Base-by-base conservation (phyloP, 768 basidiomycete genomes). In the Holtermanniella nyarrowii region DNA sequence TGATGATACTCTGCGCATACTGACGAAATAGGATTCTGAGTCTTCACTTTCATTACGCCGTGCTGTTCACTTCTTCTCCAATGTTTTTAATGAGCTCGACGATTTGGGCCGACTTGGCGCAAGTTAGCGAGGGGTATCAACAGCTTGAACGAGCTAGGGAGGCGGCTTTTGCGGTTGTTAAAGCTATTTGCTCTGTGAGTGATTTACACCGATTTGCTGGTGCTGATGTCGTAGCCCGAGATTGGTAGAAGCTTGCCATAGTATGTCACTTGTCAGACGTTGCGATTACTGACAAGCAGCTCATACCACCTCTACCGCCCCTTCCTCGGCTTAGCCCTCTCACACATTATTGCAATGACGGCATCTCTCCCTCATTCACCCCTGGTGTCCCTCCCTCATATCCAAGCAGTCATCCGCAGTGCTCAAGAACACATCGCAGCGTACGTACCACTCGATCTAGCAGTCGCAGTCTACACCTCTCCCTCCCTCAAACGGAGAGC, bases 301-400 rank as follows among this genome's bases (percentile, higher is more conserved):
- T 65, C 65, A 0, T 66, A 67, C 54, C 58, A 65, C 23, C 58
- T 71, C 10, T 69, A 58, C 55, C 56, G 69, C 22, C 62, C 69
- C 1, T 43, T 61, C 7, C 50, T 71, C 16, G 63, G 54, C 1
- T 56, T 66, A 3, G 60, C 69, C 2, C 43, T 69, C 26, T 49
- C 56, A 16, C 63, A 62, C 31, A 50, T 71, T 13, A 43, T 65
- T 26, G 53, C 58, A 4, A 56, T 69, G 4, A 26, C 56, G 37
- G 31, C 26, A 53, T 24, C 52, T 52, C 25, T 61, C 5, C 62
- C 60, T 3, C 51, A 54, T 40, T 64, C 62, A 3, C 64, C 64
- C 13, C 43, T 68, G 23, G 61, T 61, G 7, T 62, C 69, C 5
- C 45, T 56, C 12, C 46, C 64, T 10, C 61, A 67, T 21, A 48